Evolutionary conservation across 2,329 filamentous ascomycete species (phyloP).

Genomic region (Ceratocystiopsis minuta): DNA sequence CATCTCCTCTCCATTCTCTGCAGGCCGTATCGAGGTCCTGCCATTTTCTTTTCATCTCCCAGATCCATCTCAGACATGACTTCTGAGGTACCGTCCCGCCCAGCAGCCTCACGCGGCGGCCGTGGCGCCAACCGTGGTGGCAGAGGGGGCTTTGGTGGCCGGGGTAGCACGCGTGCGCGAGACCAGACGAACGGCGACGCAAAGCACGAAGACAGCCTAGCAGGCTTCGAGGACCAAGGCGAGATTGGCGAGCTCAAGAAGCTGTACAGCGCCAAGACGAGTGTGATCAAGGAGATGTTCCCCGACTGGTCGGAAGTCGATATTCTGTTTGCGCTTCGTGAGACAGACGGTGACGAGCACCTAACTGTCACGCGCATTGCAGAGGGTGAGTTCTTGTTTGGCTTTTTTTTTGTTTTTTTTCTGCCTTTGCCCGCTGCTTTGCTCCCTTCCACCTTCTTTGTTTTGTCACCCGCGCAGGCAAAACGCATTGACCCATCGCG

Average conservation of each 20-base stretch:
- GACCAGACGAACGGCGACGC: slow-evolving; percentile 46
- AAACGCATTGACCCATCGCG: neutral
- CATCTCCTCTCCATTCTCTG: too few species aligned
- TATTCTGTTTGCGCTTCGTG: slow-evolving; percentile 79
- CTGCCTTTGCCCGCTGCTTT: neutral
- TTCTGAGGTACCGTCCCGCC: slow-evolving; percentile 82
- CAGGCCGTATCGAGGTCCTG: neutral
- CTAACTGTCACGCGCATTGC: slow-evolving; percentile 61
- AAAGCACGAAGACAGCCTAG: slow-evolving; percentile 38
- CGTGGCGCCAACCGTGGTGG: slow-evolving; percentile 77
- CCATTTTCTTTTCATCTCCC: slow-evolving; percentile 3
- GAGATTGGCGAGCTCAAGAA: slow-evolving; percentile 86
- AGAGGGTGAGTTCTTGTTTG: slow-evolving; percentile 37
- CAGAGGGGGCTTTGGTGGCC: slow-evolving; percentile 52
- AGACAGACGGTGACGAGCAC: slow-evolving; percentile 65
- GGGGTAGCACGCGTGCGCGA: slow-evolving; percentile 49
- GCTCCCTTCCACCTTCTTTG: too few species aligned
- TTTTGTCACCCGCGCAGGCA: too few species aligned
- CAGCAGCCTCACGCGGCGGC: slow-evolving; percentile 63
- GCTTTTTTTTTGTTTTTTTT: neutral
- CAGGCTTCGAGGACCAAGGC: slow-evolving; percentile 60
- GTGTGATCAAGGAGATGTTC: slow-evolving; percentile 80
- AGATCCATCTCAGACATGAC: slow-evolving; percentile 51
- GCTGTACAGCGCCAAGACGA: slow-evolving; percentile 64
- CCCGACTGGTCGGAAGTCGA: slow-evolving; percentile 91